Evolutionary conservation across 345 rosid genomes (phyloP), one percentile per base, ranked within the genome.

Genomic region (Populus deltoides): DNA sequence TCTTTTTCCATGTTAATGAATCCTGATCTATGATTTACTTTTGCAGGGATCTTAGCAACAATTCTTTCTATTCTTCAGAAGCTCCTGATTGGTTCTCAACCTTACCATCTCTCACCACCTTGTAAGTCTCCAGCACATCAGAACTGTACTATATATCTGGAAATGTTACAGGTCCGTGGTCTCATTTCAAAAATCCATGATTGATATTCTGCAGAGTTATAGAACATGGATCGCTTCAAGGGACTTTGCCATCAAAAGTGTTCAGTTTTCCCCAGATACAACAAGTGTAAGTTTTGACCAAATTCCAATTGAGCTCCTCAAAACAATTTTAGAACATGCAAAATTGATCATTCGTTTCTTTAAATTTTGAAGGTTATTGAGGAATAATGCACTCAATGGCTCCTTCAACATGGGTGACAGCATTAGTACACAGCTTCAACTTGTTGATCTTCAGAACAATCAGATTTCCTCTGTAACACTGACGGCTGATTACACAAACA

Each of bases 21-120:
- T 65, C 27, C 68, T 49, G 35, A 63, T 81, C 17, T 39, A 69
- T 53, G 62, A 39, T 33, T 15, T 63, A 33, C 24, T 75, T 38
- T 76, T 69, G 68, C 92, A 96, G 99, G 87, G 98, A 96, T 75
- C 92, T 96, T 24, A 96, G 99, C 86, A 92, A 88, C 82, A 92
- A 93, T 81, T 87, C 90, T 38, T 96, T 96, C 83, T 83, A 82
- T 62, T 87, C 89, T 49, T 77, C 94, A 68, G 85, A 85, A 29
- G 86, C 91, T 86, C 99, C 99, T 57, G 74, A 66, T 71, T 96
- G 99, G 99, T 91, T 96, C 85, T 89, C 91, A 66, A 89, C 90
- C 77, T 90, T 93, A 78, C 89, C 94, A 35, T 96, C 94, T 7
- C 92, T 96, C 25, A 92, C 90, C 79, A 87, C 99, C 69, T 76